Base-by-base conservation (phyloP, 148 eudicot genomes). In the Heliosperma pusillum region DNA sequence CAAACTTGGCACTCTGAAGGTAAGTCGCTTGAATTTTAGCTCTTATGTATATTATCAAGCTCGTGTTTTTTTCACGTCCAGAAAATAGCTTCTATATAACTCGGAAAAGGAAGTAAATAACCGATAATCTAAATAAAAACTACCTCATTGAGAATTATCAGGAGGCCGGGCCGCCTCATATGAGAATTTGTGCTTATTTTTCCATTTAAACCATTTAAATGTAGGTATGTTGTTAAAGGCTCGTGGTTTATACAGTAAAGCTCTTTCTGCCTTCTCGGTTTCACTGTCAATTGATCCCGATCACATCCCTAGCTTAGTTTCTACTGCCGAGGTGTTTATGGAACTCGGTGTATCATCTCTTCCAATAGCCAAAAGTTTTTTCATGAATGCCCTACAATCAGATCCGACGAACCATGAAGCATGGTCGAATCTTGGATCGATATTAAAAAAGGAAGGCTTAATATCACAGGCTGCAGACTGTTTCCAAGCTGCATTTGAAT, bases 401-500 rank as follows among this genome's bases (percentile, higher is more conserved):
- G 93, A 92, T 21, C 93, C 96, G 11, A 90, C 87, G 5, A 90
- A 89, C 66, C 89, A 90, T 30, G 81, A 83, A 11, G 97, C 92
- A 0, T 95, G 98, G 98, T 86, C 83, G 58, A 88, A 86, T 70
- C 90, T 92, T 0, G 98, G 97, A 58, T 61, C 84, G 78, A 76
- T 95, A 71, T 73, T 84, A n/a, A 95, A 89, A 76, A 80, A 65
- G 70, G 96, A 95, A 87, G 97, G 98, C 33, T 86, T 81, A 10
- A 13, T 83, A 24, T 80, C 82, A 50, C 96, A 90, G 81, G 98
- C 98, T 4, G 93, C 92, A 6, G 98, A 94, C 13, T 86, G 83
- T 74, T 95, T 92, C 80, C 97, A 95, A 80, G 98, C 98, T 79
- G 91, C 98, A 3, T 83, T 78, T n/a, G 93, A 95, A 82, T 87